A percentile compares a stretch with the other conserved stretches of the same genome.
Conservation (phyloP, 371 early-diverging fungal genomes). For the Enterocytospora artemiae region DNA sequence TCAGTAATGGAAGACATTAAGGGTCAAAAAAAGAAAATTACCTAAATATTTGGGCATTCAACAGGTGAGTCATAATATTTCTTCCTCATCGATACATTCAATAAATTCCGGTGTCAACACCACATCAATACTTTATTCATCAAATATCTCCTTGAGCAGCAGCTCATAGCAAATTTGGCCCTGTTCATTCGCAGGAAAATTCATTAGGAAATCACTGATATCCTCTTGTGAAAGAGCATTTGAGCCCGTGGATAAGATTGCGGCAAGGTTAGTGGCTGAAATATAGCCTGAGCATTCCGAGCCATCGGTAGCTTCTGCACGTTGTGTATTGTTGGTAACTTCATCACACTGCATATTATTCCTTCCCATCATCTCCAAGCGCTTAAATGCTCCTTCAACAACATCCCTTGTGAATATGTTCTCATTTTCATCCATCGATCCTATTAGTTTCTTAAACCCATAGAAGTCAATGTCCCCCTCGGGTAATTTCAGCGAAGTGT, state of each 20-base stretch:
- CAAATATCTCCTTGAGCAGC: conserved; percentile 21
- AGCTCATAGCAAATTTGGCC: conserved; percentile 44
- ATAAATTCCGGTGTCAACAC: too few species aligned
- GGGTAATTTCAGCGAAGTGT: too few species aligned
- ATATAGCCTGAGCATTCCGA: conserved; percentile 36
- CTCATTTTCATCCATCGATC: not conserved
- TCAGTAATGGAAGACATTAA: too few species aligned
- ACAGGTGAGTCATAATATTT: too few species aligned
- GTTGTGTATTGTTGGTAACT: too few species aligned
- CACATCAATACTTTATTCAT: too few species aligned
- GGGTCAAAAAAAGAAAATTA: too few species aligned
- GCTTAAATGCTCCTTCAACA: conserved; percentile 35
- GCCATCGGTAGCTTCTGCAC: too few species aligned
- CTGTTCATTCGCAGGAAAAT: conserved; percentile 42
- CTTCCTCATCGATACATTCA: too few species aligned
- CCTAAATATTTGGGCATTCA: too few species aligned
- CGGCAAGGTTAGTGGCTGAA: conserved; percentile 21
- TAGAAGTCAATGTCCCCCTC: conserved; percentile 1
- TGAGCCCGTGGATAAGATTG: conserved; percentile 33
- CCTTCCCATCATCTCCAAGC: too few species aligned
- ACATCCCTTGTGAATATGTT: conserved; percentile 28
- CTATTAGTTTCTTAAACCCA: not conserved
- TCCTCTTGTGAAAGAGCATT: conserved; percentile 33
- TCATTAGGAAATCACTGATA: conserved; percentile 31
- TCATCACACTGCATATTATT: too few species aligned